Conservation (phyloP, 2,329 filamentous ascomycete species). For the Penicillium sp. region DNA sequence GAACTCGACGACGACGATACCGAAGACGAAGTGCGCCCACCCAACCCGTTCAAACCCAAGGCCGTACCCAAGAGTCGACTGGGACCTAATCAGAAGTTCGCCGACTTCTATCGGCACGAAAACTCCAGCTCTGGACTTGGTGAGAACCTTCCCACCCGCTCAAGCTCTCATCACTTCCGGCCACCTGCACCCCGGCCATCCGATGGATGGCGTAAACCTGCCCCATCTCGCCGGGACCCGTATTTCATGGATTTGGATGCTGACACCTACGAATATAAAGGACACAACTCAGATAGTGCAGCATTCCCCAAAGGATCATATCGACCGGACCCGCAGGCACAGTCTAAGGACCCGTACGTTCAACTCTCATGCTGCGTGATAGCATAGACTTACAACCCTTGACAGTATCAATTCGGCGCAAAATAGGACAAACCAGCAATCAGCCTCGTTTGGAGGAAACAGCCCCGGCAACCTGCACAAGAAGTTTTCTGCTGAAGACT, state of each 20-base stretch:
- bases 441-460: slow-evolving; percentile 31
- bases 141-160: slow-evolving; percentile 28
- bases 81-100: slow-evolving; percentile 29
- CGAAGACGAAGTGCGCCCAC: slow-evolving; percentile 21
- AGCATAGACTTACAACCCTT: neutral
- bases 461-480: slow-evolving; percentile 36
- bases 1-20: slow-evolving; percentile 37
- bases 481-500: slow-evolving; percentile 44
- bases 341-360: slow-evolving; percentile 12
- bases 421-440: slow-evolving; percentile 3
- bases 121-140: slow-evolving; percentile 28
- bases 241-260: slow-evolving; percentile 23
- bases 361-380: neutral
- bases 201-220: slow-evolving; percentile 13
- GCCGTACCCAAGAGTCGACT: slow-evolving; percentile 42
- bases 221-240: slow-evolving; percentile 12
- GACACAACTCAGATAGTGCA: slow-evolving; percentile 32
- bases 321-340: slow-evolving; percentile 11
- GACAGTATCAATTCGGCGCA: slow-evolving; percentile 7
- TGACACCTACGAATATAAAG: slow-evolving; percentile 31
- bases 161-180: slow-evolving; percentile 6
- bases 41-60: slow-evolving; percentile 35
- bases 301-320: slow-evolving; percentile 23
- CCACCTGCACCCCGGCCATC: slow-evolving; percentile 3
- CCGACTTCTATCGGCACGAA: slow-evolving; percentile 26